These are phyloP conservation scores for Pleurotus sapidus DNA, from an alignment of 768 basidiomycete species.

Conservation along the genomic window DNA sequence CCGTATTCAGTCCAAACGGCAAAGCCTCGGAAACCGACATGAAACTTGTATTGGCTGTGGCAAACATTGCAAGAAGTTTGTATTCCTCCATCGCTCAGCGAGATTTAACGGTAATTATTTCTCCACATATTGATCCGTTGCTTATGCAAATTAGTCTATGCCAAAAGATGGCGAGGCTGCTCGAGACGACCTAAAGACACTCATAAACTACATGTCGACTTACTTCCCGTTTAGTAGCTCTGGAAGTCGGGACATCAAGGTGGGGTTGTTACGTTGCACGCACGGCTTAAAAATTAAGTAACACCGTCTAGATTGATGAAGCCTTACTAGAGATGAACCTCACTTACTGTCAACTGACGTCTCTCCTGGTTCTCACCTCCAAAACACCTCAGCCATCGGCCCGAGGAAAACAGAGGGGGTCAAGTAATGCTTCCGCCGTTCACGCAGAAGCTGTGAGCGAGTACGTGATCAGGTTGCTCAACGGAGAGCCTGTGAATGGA, in stretches of 20 bases:
- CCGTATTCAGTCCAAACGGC: conserved; percentile 71
- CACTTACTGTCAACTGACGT: conserved; percentile 74
- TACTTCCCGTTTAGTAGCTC: conserved; percentile 78
- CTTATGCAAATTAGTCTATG: no score
- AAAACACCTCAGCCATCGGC: conserved; percentile 14
- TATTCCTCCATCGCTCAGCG: conserved; percentile 56
- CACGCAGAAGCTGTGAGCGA: conserved; percentile 53
- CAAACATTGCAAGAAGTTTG: conserved; percentile 54
- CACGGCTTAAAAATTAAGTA: not conserved
- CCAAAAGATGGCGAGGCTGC: conserved; percentile 18
- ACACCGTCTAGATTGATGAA: conserved; percentile 51
- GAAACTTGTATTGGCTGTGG: conserved; percentile 54
- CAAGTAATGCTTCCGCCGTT: conserved; percentile 22
- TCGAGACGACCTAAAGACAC: conserved; percentile 46
- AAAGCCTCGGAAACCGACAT: conserved; percentile 58
- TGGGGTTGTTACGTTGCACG: conserved; percentile 15
- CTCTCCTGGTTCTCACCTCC: conserved; percentile 50
- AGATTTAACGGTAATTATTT: conserved; percentile 31
- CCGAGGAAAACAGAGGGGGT: not conserved
- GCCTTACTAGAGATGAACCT: conserved; percentile 70
- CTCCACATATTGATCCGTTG: not conserved
- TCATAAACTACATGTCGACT: conserved; percentile 72
- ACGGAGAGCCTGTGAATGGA: conserved; percentile 40
- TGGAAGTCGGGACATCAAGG: conserved; percentile 58
- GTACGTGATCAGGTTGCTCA: conserved; percentile 60